A percentile compares a stretch with the other conserved stretches of the same genome.
Evolutionary conservation across 306 rosid species (phyloP).

Genomic region (Rosa multiflora): DNA sequence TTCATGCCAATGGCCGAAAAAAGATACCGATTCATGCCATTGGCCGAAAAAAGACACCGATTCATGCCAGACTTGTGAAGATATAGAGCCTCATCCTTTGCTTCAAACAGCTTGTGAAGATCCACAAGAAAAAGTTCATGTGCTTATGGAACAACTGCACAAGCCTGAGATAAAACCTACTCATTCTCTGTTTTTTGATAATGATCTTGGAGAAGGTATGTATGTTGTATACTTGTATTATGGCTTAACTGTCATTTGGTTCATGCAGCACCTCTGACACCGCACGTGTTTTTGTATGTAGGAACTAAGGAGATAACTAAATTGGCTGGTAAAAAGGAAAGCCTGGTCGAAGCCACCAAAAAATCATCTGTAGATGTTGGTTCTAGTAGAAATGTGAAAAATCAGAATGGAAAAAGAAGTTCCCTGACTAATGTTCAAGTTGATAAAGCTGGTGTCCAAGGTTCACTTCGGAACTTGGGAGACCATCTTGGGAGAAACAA

Average conservation of each 20-base stretch:
- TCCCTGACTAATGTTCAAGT: slow-evolving; percentile 32
- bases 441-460: slow-evolving; percentile 38
- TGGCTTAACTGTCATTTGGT: slow-evolving; percentile 10
- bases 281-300: slow-evolving; percentile 28
- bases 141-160: slow-evolving; percentile 23
- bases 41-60: slow-evolving; percentile 6
- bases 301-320: slow-evolving; percentile 31
- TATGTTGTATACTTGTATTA: slow-evolving; percentile 16
- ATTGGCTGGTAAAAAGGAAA: slow-evolving; percentile 32
- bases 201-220: slow-evolving; percentile 53
- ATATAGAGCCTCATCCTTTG: slow-evolving; percentile 33
- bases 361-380: slow-evolving; percentile 34
- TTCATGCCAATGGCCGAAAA: not conserved
- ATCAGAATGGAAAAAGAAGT: slow-evolving; percentile 35
- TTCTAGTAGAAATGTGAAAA: slow-evolving; percentile 35
- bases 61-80: slow-evolving; percentile 20
- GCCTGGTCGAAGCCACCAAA: slow-evolving; percentile 34
- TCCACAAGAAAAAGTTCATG: slow-evolving; percentile 22
- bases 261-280: slow-evolving; percentile 14
- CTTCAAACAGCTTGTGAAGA: slow-evolving; percentile 27
- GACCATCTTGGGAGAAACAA: slow-evolving; percentile 47
- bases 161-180: slow-evolving; percentile 40
- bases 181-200: slow-evolving; percentile 35
- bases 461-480: slow-evolving; percentile 35
- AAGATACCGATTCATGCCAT: not conserved